Evolutionary conservation across 2,329 filamentous ascomycete species (phyloP), one percentile per base, ranked within the genome.

Genomic region (Ophiostoma himal-ulmi): DNA sequence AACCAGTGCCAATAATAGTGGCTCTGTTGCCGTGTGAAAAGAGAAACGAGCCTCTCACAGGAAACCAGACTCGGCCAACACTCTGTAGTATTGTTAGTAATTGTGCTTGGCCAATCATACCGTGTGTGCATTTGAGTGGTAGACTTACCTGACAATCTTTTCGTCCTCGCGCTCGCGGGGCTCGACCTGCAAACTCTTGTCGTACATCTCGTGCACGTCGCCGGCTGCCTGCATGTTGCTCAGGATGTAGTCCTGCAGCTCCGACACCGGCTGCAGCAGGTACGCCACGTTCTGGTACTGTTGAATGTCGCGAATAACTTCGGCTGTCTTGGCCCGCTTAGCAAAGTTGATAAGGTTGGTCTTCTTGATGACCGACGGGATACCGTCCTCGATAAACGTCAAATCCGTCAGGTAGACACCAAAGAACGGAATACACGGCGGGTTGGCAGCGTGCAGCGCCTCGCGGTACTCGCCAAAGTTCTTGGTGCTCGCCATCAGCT

Each of bases 231-330:
- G 91, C 91, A 98, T 96, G 79, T 98, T 97, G 79, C 89, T 94
- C 75, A 97, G 82, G 74, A 99, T 97, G 81, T 98, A 99, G 75
- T 98, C 94, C 79, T 98, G 94, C 74, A 99, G 84, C 81, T 98
- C 95, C 1, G 89, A 87, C 20, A 99, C 94, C 0, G 93, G 87
- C 77, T 96, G 92, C 69, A 99, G 83, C 8, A 91, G 90, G 78
- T 98, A 99, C n/a, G 93, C 93, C 72, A 96, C 93, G 76, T 97
- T 97, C 79, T 99, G 95, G 78, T 97, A 99, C 78, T 98, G 94
- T 79, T 98, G 95, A 74, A 99, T 98, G 79, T 98, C 94, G 73
- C 94, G 92, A 76, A 99, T 99, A 60, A 99, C 95, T 79, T 98
- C 95, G 26, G 95, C 95, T 17, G 95, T 98, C 85, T 98, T 99